These are phyloP conservation scores for Sicyos baderoa DNA, from an alignment of 306 rosid genomes.

Conservation along the genomic window DNA sequence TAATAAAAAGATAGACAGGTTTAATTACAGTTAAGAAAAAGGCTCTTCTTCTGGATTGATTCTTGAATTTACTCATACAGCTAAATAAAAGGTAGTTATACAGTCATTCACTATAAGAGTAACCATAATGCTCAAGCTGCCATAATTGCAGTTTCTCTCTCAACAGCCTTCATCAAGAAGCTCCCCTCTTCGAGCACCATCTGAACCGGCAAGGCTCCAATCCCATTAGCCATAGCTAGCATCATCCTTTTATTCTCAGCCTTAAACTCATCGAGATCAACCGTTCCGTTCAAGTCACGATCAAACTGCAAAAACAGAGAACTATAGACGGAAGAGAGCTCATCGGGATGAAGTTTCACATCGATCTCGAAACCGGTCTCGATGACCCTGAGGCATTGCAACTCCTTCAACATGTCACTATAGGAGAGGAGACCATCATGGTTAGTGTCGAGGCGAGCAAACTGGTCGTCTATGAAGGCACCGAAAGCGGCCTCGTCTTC, in stretches of 20 bases:
- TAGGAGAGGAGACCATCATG: slow-evolving; percentile 56
- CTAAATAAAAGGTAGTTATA: neutral
- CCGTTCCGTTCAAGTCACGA: slow-evolving; percentile 44
- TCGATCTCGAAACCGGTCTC: slow-evolving; percentile 59
- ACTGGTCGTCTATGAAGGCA: slow-evolving; percentile 24
- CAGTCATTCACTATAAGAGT: neutral
- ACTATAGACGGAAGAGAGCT: slow-evolving; percentile 44
- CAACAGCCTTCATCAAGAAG: slow-evolving; percentile 57
- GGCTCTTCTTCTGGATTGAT: neutral
- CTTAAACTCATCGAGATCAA: slow-evolving; percentile 58
- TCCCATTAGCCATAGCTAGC: slow-evolving; percentile 69
- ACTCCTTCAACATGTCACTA: slow-evolving; percentile 63
- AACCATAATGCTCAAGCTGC: slow-evolving; percentile 19
- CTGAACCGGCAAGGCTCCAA: slow-evolving; percentile 65
- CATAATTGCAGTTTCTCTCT: slow-evolving; percentile 32
- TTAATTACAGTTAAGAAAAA: neutral
- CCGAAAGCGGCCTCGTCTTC: slow-evolving; percentile 66
- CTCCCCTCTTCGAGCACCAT: slow-evolving; percentile 60
- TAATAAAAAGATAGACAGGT: neutral
- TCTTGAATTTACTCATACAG: neutral
- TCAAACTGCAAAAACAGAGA: slow-evolving; percentile 57
- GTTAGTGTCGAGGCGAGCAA: slow-evolving; percentile 47
- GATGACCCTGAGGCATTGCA: slow-evolving; percentile 45
- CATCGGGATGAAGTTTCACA: slow-evolving; percentile 45
- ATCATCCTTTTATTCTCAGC: slow-evolving; percentile 56